Evolutionary conservation across 2,329 filamentous ascomycete species (phyloP).

Genomic region (Clonostachys chloroleuca): DNA sequence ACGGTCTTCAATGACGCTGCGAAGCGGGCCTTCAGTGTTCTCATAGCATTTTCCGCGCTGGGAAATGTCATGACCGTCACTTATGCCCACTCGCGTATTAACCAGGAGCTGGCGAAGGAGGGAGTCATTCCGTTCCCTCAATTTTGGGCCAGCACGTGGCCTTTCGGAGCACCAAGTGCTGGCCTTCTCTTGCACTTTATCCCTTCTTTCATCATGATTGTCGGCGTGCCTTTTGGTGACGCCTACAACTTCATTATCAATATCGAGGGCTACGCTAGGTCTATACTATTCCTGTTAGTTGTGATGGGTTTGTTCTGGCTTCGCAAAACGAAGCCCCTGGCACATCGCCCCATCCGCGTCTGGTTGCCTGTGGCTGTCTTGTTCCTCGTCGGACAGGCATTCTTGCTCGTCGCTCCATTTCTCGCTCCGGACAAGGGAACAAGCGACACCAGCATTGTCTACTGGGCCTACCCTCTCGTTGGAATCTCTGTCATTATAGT

Average conservation of each 20-base stretch:
- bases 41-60: slow-evolving; percentile 52
- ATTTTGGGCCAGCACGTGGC: slow-evolving; percentile 59
- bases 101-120: slow-evolving; percentile 56
- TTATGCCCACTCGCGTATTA: slow-evolving; percentile 48
- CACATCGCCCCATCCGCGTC: too few species aligned
- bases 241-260: slow-evolving; percentile 64
- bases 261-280: slow-evolving; percentile 51
- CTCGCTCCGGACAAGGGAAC: slow-evolving; percentile 10
- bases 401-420: too few species aligned
- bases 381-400: too few species aligned
- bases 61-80: slow-evolving; percentile 53
- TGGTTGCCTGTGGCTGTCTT: too few species aligned
- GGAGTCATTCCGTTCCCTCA: slow-evolving; percentile 54
- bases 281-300: slow-evolving; percentile 36
- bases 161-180: slow-evolving; percentile 58
- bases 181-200: slow-evolving; percentile 54
- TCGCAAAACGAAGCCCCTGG: too few species aligned
- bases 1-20: too few species aligned
- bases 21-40: slow-evolving; percentile 43
- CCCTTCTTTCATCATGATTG: slow-evolving; percentile 54
- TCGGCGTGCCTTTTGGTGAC: slow-evolving; percentile 56
- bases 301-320: too few species aligned
- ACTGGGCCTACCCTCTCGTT: too few species aligned
- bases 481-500: too few species aligned
- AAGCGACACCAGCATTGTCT: too few species aligned